Evolutionary conservation across 306 rosid genomes (phyloP), one percentile per base, ranked within the genome.

Genomic region (Crataegus laevigata): DNA sequence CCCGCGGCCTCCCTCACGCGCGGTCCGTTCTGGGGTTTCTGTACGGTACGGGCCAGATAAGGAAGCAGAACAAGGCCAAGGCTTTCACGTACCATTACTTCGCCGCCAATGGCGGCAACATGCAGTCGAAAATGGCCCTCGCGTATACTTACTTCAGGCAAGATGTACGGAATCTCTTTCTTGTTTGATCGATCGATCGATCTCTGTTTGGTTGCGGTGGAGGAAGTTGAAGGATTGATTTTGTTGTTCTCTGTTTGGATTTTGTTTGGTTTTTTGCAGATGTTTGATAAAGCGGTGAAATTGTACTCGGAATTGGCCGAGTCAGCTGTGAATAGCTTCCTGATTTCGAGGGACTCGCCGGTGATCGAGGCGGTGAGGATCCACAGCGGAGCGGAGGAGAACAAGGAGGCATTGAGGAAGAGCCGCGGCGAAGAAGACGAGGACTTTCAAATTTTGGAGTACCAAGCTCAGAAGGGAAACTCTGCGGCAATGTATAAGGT

Each of bases 71-170:
- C 83, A 90, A 90, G 29, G 90, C 78, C 10, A 94, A 86, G 81
- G 87, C 96, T 0, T 89, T 94, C 75, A 52, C 87, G 22, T 90
- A 90, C 62, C 97, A 94, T 71, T 82, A 87, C 77, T 94, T 94
- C 69, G 91, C 99, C 12, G 76, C 96, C 1, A 86, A 89, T 18
- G 88, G 85, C 36, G 99, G 93, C 51, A 92, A 90, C 69, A 90
- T 86, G 96, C 96, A 94, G 71, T 94, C 99, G 32, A 94, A 89
- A 83, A 92, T 94, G 99, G 93, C 97, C 58, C 86, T 94, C 77
- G 99, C 99, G 58, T 94, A 94, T 50, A 85, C 82, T 26, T 92
- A 94, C 85, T 80, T 76, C 15, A 93, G 96, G 78, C 99, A 94
- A 89, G 96, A 94, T 68, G 99, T 94, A 59, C 72, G 90, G 78